Conservation (phyloP, 345 rosid species). For the Brassica cretica region DNA sequence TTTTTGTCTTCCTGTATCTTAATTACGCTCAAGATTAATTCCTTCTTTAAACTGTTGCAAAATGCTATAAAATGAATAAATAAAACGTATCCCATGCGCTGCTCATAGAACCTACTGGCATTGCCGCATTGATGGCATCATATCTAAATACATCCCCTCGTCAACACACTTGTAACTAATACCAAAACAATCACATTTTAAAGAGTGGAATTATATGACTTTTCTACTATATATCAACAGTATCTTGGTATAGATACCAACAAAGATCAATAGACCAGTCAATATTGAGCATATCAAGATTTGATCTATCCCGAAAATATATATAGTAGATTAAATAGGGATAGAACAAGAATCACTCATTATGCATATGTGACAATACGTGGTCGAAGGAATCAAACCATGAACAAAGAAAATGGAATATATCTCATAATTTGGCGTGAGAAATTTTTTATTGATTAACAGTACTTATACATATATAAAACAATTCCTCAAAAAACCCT, state of each 20-base stretch:
- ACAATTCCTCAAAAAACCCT: conserved; percentile 1
- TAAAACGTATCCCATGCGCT: conserved; percentile 5
- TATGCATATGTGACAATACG: conserved; percentile 10
- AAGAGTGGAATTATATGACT: neutral
- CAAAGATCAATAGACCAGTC: neutral
- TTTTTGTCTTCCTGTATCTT: neutral
- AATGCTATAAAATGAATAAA: neutral
- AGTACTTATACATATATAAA: conserved; percentile 14
- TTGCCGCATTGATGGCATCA: conserved; percentile 21
- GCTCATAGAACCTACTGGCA: conserved; percentile 1
- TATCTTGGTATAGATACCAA: neutral
- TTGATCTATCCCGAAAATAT: neutral
- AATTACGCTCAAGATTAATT: neutral
- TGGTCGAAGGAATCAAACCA: neutral
- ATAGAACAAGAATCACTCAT: conserved; percentile 11
- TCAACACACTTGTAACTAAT: conserved; percentile 1
- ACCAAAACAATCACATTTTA: neutral
- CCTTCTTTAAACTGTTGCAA: neutral
- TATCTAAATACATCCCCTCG: conserved; percentile 15
- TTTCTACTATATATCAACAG: neutral
- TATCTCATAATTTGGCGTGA: conserved; percentile 4
- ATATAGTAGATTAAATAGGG: neutral
- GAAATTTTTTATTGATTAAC: conserved; percentile 14
- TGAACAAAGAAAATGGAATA: neutral
- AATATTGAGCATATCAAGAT: neutral